A percentile compares a stretch with the other conserved stretches of the same genome.
Conservation (phyloP, 2,329 filamentous ascomycete species). For the Fusarium miscanthi region DNA sequence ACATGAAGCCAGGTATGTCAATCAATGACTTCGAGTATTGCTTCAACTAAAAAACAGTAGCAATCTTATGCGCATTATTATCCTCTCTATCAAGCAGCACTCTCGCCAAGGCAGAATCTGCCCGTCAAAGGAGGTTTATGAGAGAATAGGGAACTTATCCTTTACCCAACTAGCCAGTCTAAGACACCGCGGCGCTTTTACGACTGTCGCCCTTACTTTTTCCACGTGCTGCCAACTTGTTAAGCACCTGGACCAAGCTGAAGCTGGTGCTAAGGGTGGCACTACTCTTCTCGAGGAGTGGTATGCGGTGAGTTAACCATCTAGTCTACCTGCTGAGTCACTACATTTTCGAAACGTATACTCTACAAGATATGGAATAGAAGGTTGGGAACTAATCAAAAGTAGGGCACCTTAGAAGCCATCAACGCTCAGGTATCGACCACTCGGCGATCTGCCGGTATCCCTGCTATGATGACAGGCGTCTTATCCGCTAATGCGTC, state of each 20-base stretch:
- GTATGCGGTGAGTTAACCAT: conserved; percentile 69
- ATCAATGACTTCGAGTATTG: conserved; percentile 15
- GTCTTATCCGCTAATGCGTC: conserved; percentile 75
- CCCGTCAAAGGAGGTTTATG: conserved; percentile 67
- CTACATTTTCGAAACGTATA: not conserved
- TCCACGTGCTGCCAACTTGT: conserved; percentile 78
- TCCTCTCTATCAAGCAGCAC: conserved; percentile 64
- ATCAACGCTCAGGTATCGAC: conserved; percentile 83
- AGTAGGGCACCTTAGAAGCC: conserved; percentile 71
- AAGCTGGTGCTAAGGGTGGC: conserved; percentile 47
- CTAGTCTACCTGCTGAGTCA: not conserved
- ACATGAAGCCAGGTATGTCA: conserved; percentile 85
- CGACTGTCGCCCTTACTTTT: conserved; percentile 91
- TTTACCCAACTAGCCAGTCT: conserved; percentile 86
- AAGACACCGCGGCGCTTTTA: conserved; percentile 92
- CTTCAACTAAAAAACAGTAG: conserved; percentile 56
- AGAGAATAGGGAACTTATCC: conserved; percentile 75
- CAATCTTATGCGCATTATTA: conserved; percentile 74
- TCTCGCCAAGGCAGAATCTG: conserved; percentile 57
- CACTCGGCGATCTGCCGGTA: conserved; percentile 90
- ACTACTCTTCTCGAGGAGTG: conserved; percentile 68
- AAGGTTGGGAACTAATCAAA: conserved; percentile 7
- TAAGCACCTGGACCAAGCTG: conserved; percentile 57
- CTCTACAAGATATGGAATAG: not conserved
- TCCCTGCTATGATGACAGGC: conserved; percentile 87